Evolutionary conservation across 371 early-diverging fungal genomes (phyloP).

Genomic region (Mucor saturninus): DNA sequence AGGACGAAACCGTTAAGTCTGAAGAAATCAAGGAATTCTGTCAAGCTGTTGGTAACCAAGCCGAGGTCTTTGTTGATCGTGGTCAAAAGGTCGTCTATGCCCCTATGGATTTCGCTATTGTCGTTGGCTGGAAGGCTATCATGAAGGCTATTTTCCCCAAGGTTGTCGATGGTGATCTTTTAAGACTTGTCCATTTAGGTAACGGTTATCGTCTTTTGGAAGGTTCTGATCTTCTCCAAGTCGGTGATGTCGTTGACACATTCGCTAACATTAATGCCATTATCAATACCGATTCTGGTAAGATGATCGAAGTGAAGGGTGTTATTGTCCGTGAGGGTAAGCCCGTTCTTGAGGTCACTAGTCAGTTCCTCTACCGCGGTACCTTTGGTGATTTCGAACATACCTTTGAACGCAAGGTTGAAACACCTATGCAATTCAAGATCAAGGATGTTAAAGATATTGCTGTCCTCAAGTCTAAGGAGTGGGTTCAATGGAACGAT

Average conservation of each 20-base stretch:
- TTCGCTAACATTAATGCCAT: conserved; percentile 79
- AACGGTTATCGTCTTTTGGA: conserved; percentile 93
- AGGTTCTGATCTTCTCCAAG: conserved; percentile 76
- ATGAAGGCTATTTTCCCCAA: conserved; percentile 94
- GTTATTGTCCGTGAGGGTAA: conserved; percentile 64
- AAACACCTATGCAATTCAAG: conserved; percentile 83
- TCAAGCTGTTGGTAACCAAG: conserved; percentile 89
- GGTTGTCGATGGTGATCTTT: conserved; percentile 92
- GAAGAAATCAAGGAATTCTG: conserved; percentile 81
- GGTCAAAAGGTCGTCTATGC: conserved; percentile 70
- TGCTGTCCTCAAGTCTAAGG: conserved; percentile 89
- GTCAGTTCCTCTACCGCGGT: conserved; percentile 94
- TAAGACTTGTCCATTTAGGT: conserved; percentile 91
- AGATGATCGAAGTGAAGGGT: conserved; percentile 90
- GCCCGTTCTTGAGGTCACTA: conserved; percentile 77
- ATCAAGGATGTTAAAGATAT: conserved; percentile 80
- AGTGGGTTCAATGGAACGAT: conserved; percentile 85
- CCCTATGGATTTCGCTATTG: conserved; percentile 95
- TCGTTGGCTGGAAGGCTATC: conserved; percentile 93
- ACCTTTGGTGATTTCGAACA: conserved; percentile 81
- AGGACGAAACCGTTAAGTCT: conserved; percentile 64
- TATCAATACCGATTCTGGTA: conserved; percentile 86
- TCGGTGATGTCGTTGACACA: conserved; percentile 87
- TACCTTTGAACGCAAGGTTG: conserved; percentile 84
- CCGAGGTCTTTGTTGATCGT: conserved; percentile 83